Evolutionary conservation across 495 filamentous ascomycete genomes (phyloP), one percentile per base, ranked within the genome.

Genomic region (Friedmanniomyces simplex): DNA sequence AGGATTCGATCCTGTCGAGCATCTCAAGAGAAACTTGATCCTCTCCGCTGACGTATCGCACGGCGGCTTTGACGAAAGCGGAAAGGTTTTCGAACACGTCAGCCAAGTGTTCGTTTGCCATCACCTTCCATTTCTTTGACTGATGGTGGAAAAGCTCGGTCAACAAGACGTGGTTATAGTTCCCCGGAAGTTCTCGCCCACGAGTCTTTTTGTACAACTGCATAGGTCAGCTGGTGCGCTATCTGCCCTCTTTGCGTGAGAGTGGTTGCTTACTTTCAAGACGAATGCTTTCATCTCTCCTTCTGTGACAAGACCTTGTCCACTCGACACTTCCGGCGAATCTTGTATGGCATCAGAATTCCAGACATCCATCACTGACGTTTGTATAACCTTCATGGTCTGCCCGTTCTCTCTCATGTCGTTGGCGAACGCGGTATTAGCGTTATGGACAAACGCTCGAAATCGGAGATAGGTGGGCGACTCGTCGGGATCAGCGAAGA

Each of bases 91-190:
- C 39, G 39, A 6, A 26, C 1, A 57, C 24, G 16, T 49, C 49
- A 7, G 56, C 39, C 43, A 70, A 49, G 43, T 71, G 67, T 1
- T 55, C 48, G 34, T 30, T 11, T 1, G 65, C 69, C n/a, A 80
- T 66, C 0, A 36, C 16, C 49, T 49, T 55, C 56, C 55, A 60
- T n/a, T 47, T 53, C 42, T 55, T 30, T 1, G 58, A 61, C 36
- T 61, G 58, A 20, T 52, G 22, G 24, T 51, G 42, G 30, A 55
- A 61, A 2, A 61, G 34, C 13, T 61, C 76, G 7, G 63, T 61
- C 1, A 81, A 66, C 14, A 82, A 68, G 43, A 78, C 65, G 13
- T 77, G 74, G 64, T 77, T 79, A 60, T 76, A 80, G 14, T 69
- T 74, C 16, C 77, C 76, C 10, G 77, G 77, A 20, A 82, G 62